Percentiles rank a stretch among this genome's conserved stretches.
These are phyloP conservation scores for Pistacia integerrima DNA, from an alignment of 345 rosid species.

Conservation along the genomic window DNA sequence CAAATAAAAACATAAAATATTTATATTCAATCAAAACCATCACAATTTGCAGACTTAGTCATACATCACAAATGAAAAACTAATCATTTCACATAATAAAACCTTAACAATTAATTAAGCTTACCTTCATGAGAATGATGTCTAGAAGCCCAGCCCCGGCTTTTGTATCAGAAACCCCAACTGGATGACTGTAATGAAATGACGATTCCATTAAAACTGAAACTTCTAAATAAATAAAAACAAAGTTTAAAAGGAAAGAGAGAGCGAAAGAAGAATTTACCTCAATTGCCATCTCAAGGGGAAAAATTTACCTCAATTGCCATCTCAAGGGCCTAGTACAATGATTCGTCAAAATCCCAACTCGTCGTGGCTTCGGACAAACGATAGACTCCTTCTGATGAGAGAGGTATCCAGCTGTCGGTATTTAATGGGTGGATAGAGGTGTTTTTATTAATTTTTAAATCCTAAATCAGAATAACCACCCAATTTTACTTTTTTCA, in stretches of 20 bases:
- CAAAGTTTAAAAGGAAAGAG: neutral
- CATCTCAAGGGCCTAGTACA: constrained; percentile 47
- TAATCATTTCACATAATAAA: too few species aligned
- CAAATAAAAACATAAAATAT: too few species aligned
- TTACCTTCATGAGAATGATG: constrained; percentile 76
- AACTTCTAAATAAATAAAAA: neutral
- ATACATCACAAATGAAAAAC: too few species aligned
- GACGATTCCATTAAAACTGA: neutral
- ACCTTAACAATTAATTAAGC: too few species aligned
- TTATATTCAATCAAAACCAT: too few species aligned
- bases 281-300: constrained; percentile 57
- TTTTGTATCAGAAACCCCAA: constrained; percentile 56
- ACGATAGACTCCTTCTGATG: constrained; percentile 59
- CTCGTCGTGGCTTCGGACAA: constrained; percentile 91
- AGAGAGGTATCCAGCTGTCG: neutral
- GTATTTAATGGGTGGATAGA: too few species aligned
- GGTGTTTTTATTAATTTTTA: too few species aligned
- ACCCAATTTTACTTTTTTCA: too few species aligned
- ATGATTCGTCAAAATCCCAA: constrained; percentile 46
- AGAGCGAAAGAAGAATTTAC: constrained; percentile 25
- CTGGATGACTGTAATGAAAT: constrained; percentile 48
- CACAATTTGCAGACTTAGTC: too few species aligned
- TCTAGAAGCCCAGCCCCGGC: constrained; percentile 86
- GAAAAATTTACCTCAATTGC: constrained; percentile 48
- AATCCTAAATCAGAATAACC: too few species aligned